Base-by-base conservation (phyloP, 2,329 filamentous ascomycete genomes). In the Ceratocystis colombiana region DNA sequence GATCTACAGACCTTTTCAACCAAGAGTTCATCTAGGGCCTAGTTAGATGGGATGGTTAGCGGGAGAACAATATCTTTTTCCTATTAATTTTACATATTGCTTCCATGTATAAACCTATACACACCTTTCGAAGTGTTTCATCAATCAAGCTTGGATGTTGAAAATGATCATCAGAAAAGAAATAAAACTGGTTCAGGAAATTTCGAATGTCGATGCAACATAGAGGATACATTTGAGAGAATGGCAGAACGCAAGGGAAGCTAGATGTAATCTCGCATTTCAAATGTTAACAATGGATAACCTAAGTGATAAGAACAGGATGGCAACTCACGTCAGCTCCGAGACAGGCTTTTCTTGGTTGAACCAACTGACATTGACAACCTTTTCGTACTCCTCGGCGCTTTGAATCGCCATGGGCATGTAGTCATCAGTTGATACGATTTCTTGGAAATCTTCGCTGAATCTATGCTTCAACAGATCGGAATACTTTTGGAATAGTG, bases 381-480 rank as follows among this genome's bases (percentile, higher is more conserved):
- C 93, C 72, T 96, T 96, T 72, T 95, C 90, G 73, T 96, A 97
- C 72, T 97, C 92, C 71, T 96, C 92, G 17, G 82, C 77, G 22
- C 88, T 91, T 72, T 91, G 90, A 74, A 97, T 96, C 1, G 90
- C 89, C 94, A 99, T 97, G 1, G 94, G 95, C 93, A 99, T 99
- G 76, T 99, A 99, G 75, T 99, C 94, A 74, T 99, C 94, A 0
- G 90, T 96, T n/a, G 89, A 86, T 17, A 87, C 84, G 71, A 87
- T 87, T 82, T 97, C 93, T 74, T 95, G 88, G 73, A 99, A 99
- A 75, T 97, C 93, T 70, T 95, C 89, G 73, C 90, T 96, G 73
- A 97, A 99, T 59, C 91, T 84, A 68, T 84, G 85, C 76, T 96
- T 96, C 66, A 99, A 82, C 8, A 97, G 79, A 70, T 95, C 89